A percentile compares a stretch with the other conserved stretches of the same genome.
phyloP scores from a whole-genome alignment of 73 alveolate species.

The Paramecium biaurelia region DNA sequence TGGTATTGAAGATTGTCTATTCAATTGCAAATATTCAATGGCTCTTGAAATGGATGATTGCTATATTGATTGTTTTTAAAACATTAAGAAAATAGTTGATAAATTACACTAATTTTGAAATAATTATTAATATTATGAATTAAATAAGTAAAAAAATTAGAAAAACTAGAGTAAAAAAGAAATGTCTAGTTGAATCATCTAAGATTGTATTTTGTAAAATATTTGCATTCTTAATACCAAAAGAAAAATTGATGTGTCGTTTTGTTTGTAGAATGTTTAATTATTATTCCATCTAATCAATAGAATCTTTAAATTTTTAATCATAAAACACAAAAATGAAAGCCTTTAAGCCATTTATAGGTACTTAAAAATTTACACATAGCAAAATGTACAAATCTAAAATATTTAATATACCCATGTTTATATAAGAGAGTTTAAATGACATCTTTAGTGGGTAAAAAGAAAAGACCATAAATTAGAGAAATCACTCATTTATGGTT shows the following conservation, averaged over 20 bases:
- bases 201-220: neutral
- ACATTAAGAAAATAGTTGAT: neutral
- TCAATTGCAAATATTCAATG: neutral
- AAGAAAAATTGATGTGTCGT: neutral
- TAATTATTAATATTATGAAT: neutral
- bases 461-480: slow-evolving; percentile 14
- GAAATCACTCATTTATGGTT: neutral
- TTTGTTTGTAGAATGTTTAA: neutral
- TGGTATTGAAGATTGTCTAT: neutral
- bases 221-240: neutral
- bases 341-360: neutral
- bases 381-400: neutral
- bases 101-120: neutral
- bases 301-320: neutral
- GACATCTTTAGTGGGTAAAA: slow-evolving; percentile 1
- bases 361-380: neutral
- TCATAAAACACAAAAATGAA: neutral
- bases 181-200: neutral
- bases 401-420: neutral
- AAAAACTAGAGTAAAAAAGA: neutral
- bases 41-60: neutral
- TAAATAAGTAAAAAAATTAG: neutral
- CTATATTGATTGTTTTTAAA: neutral
- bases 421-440: slow-evolving; percentile 1
- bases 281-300: neutral